Evolutionary conservation across 1,284 basidiomycete genomes (phyloP).

Genomic region (Cutaneotrichosporon sp.): DNA sequence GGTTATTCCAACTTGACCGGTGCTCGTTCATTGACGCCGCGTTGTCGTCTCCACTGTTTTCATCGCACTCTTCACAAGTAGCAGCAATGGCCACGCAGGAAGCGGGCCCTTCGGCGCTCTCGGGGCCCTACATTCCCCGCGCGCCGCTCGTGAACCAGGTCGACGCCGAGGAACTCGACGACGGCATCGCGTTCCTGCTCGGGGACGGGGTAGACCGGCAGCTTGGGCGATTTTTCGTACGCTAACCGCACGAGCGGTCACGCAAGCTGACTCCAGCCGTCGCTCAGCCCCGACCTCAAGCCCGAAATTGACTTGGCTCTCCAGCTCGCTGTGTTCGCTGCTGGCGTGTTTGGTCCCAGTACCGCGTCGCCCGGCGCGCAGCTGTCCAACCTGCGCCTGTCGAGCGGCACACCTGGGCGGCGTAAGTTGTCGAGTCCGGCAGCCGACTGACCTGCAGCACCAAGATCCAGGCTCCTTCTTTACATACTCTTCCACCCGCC

Average conservation of each 20-base stretch:
- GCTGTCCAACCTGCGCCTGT: conserved; percentile 69
- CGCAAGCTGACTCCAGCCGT: conserved; percentile 51
- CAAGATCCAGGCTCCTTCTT: conserved; percentile 56
- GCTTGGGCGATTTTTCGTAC: conserved; percentile 64
- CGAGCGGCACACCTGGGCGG: background rate
- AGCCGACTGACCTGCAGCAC: conserved; percentile 14
- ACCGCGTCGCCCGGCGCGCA: conserved; percentile 80
- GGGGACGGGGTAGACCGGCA: conserved; percentile 75
- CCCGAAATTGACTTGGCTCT: conserved; percentile 76
- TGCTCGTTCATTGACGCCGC: background rate
- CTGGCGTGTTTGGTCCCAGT: conserved; percentile 76
- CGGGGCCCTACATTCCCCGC: conserved; percentile 31
- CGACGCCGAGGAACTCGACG: conserved; percentile 87
- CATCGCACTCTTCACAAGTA: background rate
- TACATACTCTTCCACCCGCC: conserved; percentile 65
- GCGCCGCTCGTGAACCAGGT: conserved; percentile 81
- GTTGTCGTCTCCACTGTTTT: background rate
- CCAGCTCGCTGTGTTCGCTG: conserved; percentile 72
- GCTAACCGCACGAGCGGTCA: conserved; percentile 28
- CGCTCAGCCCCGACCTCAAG: conserved; percentile 63
- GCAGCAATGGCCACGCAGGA: background rate
- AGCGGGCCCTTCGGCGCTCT: background rate
- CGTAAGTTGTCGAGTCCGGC: conserved; percentile 1
- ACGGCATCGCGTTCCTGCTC: conserved; percentile 76
- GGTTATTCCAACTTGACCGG: background rate